A percentile compares a stretch with the other conserved stretches of the same genome.
These are phyloP conservation scores for Heterobasidion irregulare DNA, from an alignment of 1,284 basidiomycete species.

Conservation along the genomic window DNA sequence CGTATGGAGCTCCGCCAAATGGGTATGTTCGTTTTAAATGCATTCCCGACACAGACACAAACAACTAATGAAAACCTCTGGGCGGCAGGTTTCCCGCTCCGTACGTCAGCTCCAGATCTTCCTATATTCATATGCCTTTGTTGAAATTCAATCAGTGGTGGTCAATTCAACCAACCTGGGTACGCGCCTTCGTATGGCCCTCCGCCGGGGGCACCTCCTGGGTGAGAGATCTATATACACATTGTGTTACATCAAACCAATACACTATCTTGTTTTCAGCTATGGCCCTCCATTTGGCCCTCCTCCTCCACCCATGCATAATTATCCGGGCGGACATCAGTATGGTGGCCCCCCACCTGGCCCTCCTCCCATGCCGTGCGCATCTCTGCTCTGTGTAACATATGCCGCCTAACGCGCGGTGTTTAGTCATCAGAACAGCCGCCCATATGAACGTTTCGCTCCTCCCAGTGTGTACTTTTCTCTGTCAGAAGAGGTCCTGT, in stretches of 20 bases:
- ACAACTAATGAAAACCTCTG: neutral
- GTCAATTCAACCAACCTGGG: constrained; percentile 13
- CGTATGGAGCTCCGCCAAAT: constrained; percentile 1
- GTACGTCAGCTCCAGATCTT: constrained; percentile 7
- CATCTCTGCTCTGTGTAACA: neutral
- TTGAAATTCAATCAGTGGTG: constrained; percentile 9
- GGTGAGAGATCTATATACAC: neutral
- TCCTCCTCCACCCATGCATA: constrained; percentile 14
- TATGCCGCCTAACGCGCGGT: neutral
- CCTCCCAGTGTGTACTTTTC: neutral
- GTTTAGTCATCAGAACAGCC: neutral
- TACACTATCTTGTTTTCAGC: neutral
- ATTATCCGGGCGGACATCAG: constrained; percentile 1
- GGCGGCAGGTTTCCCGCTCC: constrained; percentile 6
- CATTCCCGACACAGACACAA: neutral
- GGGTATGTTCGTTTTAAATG: neutral
- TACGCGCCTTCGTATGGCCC: constrained; percentile 15
- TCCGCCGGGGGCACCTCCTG: constrained; percentile 9
- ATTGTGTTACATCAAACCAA: neutral
- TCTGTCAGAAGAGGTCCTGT: neutral
- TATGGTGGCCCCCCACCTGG: constrained; percentile 21
- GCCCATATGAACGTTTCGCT: neutral
- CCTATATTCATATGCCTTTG: constrained; percentile 8
- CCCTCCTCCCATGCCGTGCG: neutral
- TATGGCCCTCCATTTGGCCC: constrained; percentile 16